phyloP scores from a whole-genome alignment of 2,329 filamentous ascomycete species.

The Aspergillus sp. region DNA sequence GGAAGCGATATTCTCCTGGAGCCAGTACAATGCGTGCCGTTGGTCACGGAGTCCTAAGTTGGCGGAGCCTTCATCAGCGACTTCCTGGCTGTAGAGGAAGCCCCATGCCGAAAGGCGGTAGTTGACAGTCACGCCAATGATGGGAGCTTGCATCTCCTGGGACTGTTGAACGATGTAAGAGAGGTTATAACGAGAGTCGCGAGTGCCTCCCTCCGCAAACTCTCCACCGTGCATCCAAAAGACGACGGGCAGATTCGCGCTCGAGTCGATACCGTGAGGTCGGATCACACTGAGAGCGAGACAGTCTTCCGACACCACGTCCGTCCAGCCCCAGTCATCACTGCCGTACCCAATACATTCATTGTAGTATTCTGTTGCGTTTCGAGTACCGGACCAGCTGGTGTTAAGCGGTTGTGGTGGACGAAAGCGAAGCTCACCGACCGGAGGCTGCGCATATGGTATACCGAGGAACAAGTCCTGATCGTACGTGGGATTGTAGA shows the following conservation, averaged over 20 bases:
- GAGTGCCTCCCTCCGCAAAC: conserved; percentile 47
- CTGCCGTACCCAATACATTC: conserved; percentile 8
- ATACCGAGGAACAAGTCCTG: conserved; percentile 26
- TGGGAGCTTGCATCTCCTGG: conserved; percentile 50
- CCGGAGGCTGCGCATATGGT: conserved; percentile 21
- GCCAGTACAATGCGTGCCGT: conserved; percentile 18
- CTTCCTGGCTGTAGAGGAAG: conserved; percentile 47
- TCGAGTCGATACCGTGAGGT: conserved; percentile 8
- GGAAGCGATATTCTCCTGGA: conserved; percentile 20
- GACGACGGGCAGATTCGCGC: conserved; percentile 19
- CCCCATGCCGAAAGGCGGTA: conserved; percentile 55
- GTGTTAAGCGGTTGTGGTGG: conserved; percentile 14
- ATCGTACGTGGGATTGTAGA: conserved; percentile 11
- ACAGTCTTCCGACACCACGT: conserved; percentile 22
- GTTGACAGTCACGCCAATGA: conserved; percentile 55
- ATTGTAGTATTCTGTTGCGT: conserved; percentile 11
- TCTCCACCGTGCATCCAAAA: conserved; percentile 38
- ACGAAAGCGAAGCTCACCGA: conserved; percentile 10
- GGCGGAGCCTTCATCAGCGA: conserved; percentile 26
- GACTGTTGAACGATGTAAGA: conserved; percentile 58
- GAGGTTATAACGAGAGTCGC: conserved; percentile 54
- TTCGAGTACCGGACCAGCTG: conserved; percentile 6
- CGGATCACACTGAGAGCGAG: conserved; percentile 26
- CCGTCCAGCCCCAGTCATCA: neutral
- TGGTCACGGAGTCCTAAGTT: conserved; percentile 40